Conservation (phyloP, 192 early-diverging fungal species). For the Coemansia asiatica region DNA sequence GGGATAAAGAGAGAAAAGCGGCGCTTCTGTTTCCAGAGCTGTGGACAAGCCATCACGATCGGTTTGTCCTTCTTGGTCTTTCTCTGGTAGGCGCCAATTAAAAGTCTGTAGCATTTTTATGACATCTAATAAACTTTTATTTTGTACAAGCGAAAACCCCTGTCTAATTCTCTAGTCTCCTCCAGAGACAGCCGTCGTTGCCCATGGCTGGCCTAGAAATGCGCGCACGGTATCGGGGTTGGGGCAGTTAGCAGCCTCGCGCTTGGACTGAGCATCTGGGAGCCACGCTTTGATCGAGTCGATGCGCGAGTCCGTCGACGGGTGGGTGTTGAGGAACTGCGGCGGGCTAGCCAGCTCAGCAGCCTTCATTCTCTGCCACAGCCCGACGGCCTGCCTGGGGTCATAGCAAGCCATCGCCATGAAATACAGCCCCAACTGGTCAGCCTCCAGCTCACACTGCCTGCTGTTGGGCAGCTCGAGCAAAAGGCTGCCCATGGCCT, state of each 20-base stretch:
- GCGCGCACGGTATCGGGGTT: constrained; percentile 11
- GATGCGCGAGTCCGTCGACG: constrained; percentile 69
- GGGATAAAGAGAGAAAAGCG: too few species aligned
- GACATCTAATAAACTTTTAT: background rate
- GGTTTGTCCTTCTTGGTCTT: too few species aligned
- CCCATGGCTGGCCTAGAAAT: constrained; percentile 20
- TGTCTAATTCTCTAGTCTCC: background rate
- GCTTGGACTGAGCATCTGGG: constrained; percentile 41
- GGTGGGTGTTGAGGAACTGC: constrained; percentile 86
- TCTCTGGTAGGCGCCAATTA: too few species aligned
- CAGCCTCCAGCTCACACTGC: constrained; percentile 89
- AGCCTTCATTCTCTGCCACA: constrained; percentile 86
- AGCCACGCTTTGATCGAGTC: constrained; percentile 56
- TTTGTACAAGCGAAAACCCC: background rate
- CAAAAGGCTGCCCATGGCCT: constrained; percentile 66
- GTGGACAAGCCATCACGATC: background rate
- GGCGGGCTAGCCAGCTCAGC: constrained; percentile 41
- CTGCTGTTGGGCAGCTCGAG: constrained; percentile 85
- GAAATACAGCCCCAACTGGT: constrained; percentile 81
- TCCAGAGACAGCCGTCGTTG: background rate
- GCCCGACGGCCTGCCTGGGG: constrained; percentile 69
- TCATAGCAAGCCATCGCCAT: constrained; percentile 95
- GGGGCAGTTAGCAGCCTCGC: constrained; percentile 45
- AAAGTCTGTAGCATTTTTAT: too few species aligned
- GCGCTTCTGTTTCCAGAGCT: background rate